Evolutionary conservation across 169 alveolate genomes (phyloP), one percentile per base, ranked within the genome.

Genomic region (Cryptosporidium meleagridis): DNA sequence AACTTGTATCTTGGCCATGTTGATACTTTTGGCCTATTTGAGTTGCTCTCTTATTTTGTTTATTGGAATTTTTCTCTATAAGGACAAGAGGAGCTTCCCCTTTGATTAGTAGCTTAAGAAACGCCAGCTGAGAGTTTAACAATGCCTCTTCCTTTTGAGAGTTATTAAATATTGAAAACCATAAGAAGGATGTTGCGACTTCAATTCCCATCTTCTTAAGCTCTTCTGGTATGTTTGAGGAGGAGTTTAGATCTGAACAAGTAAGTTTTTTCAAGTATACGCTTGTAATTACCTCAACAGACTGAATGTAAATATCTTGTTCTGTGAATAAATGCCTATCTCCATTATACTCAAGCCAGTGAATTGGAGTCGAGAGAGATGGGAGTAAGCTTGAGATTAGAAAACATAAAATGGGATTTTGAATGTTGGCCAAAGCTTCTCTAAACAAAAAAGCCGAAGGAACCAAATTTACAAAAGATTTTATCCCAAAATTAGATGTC

Each of bases 311-410:
- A 8, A 23, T 44, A 18, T 80, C 89, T 1, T 62, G 41, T 0
- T 62, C 62, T 7, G 31, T 41, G 44, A 41, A 23, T 44, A 39
- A 35, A 45, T 80, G 65, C 75, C 52, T 67, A 21, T 37, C 75
- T 3, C 75, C 75, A 12, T 23, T 23, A 39, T 29, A 53, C 16
- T 45, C 59, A 18, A 80, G 45, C 89, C 89, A 80, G 12, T 61
- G 89, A 61, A 53, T 53, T 12, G 89, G 89, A 26, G 89, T 61
- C 10, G 80, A 59, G n/a, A 80, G 68, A 31, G 89, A 44, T 23
- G 89, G 69, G 1, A 58, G 35, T 16, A 80, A 44, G 33, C 80
- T 59, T 26, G 44, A 18, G 14, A 80, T 48, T 9, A 80, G 39
- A 62, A 80, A 80, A 8, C 67, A 44, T n/a, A 80, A 18, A 5